Conservation (phyloP, 164 flowering plant genomes). For the Malania oleifera region DNA sequence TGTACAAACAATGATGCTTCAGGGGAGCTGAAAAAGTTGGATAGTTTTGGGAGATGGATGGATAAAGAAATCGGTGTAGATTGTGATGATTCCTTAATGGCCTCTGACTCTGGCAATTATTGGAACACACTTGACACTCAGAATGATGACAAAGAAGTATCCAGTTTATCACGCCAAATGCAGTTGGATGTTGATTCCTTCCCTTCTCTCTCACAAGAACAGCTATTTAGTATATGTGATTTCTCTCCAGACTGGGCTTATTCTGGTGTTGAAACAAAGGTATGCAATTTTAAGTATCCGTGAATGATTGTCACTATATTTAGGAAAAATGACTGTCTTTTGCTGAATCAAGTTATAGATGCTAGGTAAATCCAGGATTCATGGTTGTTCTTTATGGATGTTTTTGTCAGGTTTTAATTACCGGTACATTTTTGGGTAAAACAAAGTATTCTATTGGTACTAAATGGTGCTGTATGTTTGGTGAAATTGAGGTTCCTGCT, state of each 20-base stretch:
- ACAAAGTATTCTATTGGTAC: conserved; percentile 15
- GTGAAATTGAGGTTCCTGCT: conserved; percentile 70
- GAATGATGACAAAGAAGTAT: conserved; percentile 49
- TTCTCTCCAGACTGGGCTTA: conserved; percentile 78
- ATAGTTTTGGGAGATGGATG: conserved; percentile 78
- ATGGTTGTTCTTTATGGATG: conserved; percentile 6
- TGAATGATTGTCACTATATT: too few species aligned
- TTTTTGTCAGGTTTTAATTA: conserved; percentile 48
- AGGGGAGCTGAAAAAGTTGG: conserved; percentile 49
- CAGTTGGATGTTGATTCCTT: conserved; percentile 47
- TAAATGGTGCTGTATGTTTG: conserved; percentile 86
- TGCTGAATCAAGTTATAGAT: background rate
- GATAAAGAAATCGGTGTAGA: conserved; percentile 60
- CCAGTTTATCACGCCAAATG: conserved; percentile 53
- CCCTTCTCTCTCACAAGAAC: conserved; percentile 72
- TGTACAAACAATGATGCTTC: conserved; percentile 15
- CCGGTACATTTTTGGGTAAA: conserved; percentile 51
- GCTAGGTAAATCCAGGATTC: background rate
- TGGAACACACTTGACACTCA: conserved; percentile 51
- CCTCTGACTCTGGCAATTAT: conserved; percentile 52
- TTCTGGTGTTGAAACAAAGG: conserved; percentile 55
- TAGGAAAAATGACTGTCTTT: too few species aligned
- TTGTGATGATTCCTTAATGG: conserved; percentile 59
- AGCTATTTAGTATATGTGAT: conserved; percentile 59
- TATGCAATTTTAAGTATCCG: conserved; percentile 15